Evolutionary conservation across 2,329 filamentous ascomycete genomes (phyloP).

Genomic region (Colletotrichum phormii): DNA sequence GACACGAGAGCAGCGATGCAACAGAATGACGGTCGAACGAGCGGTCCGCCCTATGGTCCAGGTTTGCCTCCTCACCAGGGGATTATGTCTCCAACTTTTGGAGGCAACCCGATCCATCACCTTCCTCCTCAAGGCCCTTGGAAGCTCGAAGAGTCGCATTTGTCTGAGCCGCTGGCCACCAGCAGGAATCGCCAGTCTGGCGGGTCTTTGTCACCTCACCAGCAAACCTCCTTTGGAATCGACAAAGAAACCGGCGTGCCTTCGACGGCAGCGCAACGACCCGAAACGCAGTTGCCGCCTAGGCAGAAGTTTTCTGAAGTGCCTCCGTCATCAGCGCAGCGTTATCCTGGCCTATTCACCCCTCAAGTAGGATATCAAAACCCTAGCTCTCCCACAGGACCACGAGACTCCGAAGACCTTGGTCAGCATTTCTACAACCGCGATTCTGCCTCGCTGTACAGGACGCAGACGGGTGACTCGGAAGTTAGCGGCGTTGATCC

Average conservation of each 20-base stretch:
- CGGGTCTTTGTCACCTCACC: constrained; percentile 43
- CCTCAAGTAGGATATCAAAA: constrained; percentile 32
- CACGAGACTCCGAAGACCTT: constrained; percentile 36
- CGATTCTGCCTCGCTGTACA: constrained; percentile 51
- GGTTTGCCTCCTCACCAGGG: constrained; percentile 31
- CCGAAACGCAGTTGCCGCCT: constrained; percentile 37
- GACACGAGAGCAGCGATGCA: constrained; percentile 9
- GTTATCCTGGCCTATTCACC: constrained; percentile 60
- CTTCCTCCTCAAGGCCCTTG: constrained; percentile 60
- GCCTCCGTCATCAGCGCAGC: constrained; percentile 63
- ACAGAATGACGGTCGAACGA: constrained; percentile 38
- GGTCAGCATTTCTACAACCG: constrained; percentile 37
- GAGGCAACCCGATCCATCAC: constrained; percentile 51
- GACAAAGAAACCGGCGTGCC: constrained; percentile 63
- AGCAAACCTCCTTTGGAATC: constrained; percentile 53
- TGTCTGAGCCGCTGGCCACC: constrained; percentile 57
- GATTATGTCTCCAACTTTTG: constrained; percentile 20
- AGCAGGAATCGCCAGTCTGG: constrained; percentile 33
- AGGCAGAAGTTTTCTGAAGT: constrained; percentile 49
- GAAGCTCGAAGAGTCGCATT: constrained; percentile 66
- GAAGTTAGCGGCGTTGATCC: constrained; percentile 50
- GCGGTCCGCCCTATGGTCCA: constrained; percentile 38
- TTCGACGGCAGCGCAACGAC: constrained; percentile 32
- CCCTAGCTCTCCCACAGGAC: constrained; percentile 33
- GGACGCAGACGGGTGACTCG: constrained; percentile 53